These are phyloP conservation scores for Coemansia asiatica DNA, from an alignment of 192 early-diverging fungal species.

Conservation along the genomic window DNA sequence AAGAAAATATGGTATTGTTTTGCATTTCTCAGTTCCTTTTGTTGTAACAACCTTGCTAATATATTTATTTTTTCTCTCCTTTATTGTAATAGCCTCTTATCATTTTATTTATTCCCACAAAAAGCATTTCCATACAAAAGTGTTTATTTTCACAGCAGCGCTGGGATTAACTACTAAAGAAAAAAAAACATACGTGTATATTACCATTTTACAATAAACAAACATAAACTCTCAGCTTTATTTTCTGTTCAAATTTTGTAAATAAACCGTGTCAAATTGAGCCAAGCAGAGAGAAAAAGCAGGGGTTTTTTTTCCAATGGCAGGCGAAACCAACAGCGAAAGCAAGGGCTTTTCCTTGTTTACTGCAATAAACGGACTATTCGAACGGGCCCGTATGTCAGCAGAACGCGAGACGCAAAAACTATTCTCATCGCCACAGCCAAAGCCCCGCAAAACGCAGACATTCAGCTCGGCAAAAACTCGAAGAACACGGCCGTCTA, in stretches of 20 bases:
- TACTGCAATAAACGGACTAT: constrained; percentile 38
- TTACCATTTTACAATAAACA: no score
- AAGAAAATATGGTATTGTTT: neutral
- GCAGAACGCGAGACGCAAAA: constrained; percentile 46
- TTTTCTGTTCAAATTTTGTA: no score
- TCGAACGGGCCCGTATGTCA: constrained; percentile 46
- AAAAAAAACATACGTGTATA: no score
- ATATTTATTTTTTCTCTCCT: neutral
- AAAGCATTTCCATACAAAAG: no score
- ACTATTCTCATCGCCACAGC: constrained; percentile 23
- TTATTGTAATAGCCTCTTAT: no score
- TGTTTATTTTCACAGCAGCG: no score
- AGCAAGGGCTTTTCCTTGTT: constrained; percentile 38
- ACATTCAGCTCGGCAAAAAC: constrained; percentile 1
- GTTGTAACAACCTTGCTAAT: neutral
- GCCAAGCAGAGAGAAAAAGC: no score
- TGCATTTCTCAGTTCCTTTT: neutral
- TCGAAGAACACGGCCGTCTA: neutral
- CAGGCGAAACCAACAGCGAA: constrained; percentile 2
- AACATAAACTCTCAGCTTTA: no score
- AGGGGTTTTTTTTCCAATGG: constrained; percentile 2
- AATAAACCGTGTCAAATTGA: no score
- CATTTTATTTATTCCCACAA: no score
- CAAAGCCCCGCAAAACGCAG: constrained; percentile 2
- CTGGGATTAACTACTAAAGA: no score